Evolutionary conservation across 2,329 filamentous ascomycete species (phyloP).

Genomic region (Chaetomium sp.): DNA sequence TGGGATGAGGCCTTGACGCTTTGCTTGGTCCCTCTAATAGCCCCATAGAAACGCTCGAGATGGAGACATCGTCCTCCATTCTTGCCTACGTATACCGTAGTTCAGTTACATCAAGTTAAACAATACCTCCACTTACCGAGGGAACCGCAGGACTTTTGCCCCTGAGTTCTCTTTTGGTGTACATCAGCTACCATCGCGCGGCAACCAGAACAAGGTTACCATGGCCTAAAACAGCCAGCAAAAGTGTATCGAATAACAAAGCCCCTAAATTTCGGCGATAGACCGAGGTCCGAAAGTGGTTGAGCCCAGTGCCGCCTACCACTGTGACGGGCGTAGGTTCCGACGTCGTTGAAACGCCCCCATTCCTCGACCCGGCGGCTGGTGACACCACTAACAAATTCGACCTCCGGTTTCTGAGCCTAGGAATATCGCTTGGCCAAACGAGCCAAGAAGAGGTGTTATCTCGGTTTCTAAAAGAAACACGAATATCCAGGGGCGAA

Average conservation of each 20-base stretch:
- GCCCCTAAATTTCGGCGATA: background rate
- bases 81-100: background rate
- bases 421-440: background rate
- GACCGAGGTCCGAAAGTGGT: background rate
- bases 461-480: background rate
- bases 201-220: background rate
- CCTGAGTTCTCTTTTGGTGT: background rate
- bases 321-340: slow-evolving; percentile 8
- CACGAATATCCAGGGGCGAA: background rate
- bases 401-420: background rate
- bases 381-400: background rate
- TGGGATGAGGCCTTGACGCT: background rate
- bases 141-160: background rate
- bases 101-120: background rate
- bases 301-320: slow-evolving; percentile 9
- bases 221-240: background rate
- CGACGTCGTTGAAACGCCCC: slow-evolving; percentile 13
- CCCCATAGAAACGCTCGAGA: background rate
- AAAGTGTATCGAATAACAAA: background rate
- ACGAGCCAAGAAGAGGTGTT: background rate
- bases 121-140: background rate
- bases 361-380: background rate
- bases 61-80: background rate
- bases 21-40: background rate
- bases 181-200: background rate